These are phyloP conservation scores for Fusarium lateritium DNA, from an alignment of 2,329 filamentous ascomycete species.

Conservation along the genomic window DNA sequence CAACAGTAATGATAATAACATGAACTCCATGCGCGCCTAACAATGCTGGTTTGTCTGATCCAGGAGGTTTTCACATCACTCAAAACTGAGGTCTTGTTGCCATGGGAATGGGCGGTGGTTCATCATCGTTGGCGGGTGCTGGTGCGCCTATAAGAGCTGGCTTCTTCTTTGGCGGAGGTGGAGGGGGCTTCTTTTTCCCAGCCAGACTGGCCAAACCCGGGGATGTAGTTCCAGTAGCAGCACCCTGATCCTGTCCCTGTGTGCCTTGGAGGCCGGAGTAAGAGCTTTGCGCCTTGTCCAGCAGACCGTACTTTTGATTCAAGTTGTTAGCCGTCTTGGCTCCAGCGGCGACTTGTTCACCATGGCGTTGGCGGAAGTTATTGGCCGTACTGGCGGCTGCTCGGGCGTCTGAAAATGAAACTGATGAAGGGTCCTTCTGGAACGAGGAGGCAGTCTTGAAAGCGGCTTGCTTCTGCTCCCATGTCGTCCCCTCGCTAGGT, in stretches of 20 bases:
- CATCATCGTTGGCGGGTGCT: conserved; percentile 48
- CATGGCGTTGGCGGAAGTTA: conserved; percentile 79
- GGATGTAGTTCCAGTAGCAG: conserved; percentile 17
- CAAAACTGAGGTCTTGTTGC: conserved; percentile 65
- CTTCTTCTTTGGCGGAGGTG: conserved; percentile 69
- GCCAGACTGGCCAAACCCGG: conserved; percentile 41
- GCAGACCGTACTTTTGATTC: conserved; percentile 73
- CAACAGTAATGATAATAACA: background rate
- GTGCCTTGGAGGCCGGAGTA: conserved; percentile 40
- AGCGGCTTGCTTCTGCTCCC: conserved; percentile 75
- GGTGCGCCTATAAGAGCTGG: conserved; percentile 53
- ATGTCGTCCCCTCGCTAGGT: conserved; percentile 69
- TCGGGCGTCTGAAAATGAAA: conserved; percentile 71
- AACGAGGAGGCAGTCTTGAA: conserved; percentile 72
- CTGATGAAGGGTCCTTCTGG: conserved; percentile 72
- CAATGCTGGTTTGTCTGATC: conserved; percentile 21
- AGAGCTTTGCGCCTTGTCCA: conserved; percentile 55
- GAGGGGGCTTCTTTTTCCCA: conserved; percentile 69
- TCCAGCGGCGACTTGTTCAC: conserved; percentile 76
- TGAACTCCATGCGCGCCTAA: conserved; percentile 34
- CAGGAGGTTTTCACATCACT: conserved; percentile 4
- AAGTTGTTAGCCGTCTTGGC: conserved; percentile 69
- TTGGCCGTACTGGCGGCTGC: conserved; percentile 73
- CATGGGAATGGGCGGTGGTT: conserved; percentile 68
- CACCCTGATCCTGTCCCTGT: conserved; percentile 38